Evolutionary conservation across 495 filamentous ascomycete species (phyloP).

Genomic region (Filosporella fistucella): DNA sequence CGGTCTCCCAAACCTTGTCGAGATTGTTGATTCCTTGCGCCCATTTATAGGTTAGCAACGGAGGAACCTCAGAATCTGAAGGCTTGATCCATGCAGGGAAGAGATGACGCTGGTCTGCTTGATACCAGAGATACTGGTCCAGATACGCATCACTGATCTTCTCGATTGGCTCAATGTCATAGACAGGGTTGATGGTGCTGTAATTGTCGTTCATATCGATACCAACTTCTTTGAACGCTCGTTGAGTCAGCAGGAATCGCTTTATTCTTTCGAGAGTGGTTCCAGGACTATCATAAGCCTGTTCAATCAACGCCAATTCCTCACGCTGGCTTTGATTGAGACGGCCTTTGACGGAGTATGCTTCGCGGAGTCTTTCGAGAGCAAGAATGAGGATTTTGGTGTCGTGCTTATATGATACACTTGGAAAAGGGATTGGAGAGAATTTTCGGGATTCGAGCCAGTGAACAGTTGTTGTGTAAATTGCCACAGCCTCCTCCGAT

Average conservation of each 20-base stretch:
- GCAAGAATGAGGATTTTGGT: constrained; percentile 98
- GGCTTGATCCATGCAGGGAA: constrained; percentile 99
- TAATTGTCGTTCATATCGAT: constrained; percentile 99
- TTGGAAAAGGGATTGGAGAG: constrained; percentile 97
- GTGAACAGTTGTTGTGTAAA: constrained; percentile 98
- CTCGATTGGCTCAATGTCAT: constrained; percentile 98
- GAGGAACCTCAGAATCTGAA: constrained; percentile 98
- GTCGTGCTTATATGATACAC: constrained; percentile 99
- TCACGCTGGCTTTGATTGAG: constrained; percentile 98
- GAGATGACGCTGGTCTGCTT: constrained; percentile 95
- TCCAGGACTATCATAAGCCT: constrained; percentile 96
- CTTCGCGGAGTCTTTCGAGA: constrained; percentile 88
- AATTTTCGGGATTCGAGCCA: constrained; percentile 99
- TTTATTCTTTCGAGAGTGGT: constrained; percentile 97
- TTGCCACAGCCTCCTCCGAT: constrained; percentile 96
- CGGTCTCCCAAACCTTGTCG: constrained; percentile 93
- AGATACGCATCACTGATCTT: constrained; percentile 99
- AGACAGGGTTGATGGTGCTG: constrained; percentile 97
- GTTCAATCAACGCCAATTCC: constrained; percentile 95
- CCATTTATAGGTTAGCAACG: constrained; percentile 96
- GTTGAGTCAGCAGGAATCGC: constrained; percentile 92
- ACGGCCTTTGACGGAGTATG: constrained; percentile 96
- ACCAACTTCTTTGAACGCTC: constrained; percentile 98
- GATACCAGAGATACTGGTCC: constrained; percentile 99
- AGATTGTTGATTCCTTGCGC: constrained; percentile 99